Evolutionary conservation across 306 rosid genomes (phyloP), one percentile per base, ranked within the genome.

Genomic region (Cercis canadensis): DNA sequence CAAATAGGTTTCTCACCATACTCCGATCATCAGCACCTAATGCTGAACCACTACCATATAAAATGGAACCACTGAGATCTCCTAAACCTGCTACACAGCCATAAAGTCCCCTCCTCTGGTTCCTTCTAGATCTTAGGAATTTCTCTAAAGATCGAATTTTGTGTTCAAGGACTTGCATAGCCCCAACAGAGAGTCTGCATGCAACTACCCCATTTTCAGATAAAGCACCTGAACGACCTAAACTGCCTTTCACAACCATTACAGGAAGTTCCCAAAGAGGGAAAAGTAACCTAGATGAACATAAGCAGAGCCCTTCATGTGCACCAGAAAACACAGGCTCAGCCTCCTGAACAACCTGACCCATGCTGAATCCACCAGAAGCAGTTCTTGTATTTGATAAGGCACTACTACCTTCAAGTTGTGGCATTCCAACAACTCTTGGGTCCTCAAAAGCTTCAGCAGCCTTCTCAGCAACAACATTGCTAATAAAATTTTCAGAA

Each of bases 341-440:
- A 57, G 97, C 96, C 83, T 94, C 99, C 87, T 91, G 97, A 65
- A 92, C 99, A 87, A 94, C 99, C 86, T 91, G 99, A 33, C 99
- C 97, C 99, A 94, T 94, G 95, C 96, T 89, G 76, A 94, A 94
- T 61, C 99, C 97, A 77, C 87, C 88, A 65, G 92, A 83, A 78
- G 92, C 87, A 63, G 95, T 87, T 83, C 95, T 86, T 50, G 94
- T 83, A 80, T 80, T 90, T 73, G 98, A 89, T 74, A 94, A 75
- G 62, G 90, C 95, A 80, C 74, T 81, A 67, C 77, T 82, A 51
- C 97, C 97, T 75, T 84, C 97, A 81, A 91, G 95, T 80, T 94
- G 96, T 16, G 99, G 97, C 96, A 94, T 91, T 67, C 99, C 99
- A 78, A 94, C 99, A 69, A 91, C 73, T 81, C 97, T 83, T 46